Evolutionary conservation across 129 eudicot species (phyloP).

Genomic region (Flaveria ramosissima): DNA sequence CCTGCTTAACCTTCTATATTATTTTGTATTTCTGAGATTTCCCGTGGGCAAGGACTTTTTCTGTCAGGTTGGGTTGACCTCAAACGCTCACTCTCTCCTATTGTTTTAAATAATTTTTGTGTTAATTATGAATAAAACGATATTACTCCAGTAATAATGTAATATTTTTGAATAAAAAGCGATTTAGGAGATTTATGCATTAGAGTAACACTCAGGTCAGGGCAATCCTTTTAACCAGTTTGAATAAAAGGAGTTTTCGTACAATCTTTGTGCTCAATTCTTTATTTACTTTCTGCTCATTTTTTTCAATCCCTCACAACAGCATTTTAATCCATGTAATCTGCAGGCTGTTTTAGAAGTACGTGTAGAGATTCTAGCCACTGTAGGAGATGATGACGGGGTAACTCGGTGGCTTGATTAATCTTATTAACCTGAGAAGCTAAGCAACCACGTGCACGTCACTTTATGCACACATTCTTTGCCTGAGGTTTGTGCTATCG

Average conservation of each 20-base stretch:
- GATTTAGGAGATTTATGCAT: background rate
- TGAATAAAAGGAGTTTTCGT: background rate
- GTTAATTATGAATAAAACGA: background rate
- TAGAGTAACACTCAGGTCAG: background rate
- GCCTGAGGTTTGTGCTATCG: constrained; percentile 32
- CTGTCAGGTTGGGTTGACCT: background rate
- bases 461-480: constrained; percentile 21
- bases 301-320: background rate
- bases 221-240: background rate
- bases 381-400: constrained; percentile 85
- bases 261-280: background rate
- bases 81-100: background rate
- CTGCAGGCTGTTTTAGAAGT: constrained; percentile 90
- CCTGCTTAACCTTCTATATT: background rate
- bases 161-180: background rate
- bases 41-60: background rate
- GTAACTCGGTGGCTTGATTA: constrained; percentile 93
- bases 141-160: background rate
- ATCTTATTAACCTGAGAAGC: constrained; percentile 15
- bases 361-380: constrained; percentile 78
- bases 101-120: background rate
- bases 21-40: background rate
- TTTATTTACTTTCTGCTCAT: background rate
- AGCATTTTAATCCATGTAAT: constrained; percentile 14
- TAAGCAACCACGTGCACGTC: constrained; percentile 10